Conservation (phyloP, 257 asterid genomes). For the Petunia axillaris region DNA sequence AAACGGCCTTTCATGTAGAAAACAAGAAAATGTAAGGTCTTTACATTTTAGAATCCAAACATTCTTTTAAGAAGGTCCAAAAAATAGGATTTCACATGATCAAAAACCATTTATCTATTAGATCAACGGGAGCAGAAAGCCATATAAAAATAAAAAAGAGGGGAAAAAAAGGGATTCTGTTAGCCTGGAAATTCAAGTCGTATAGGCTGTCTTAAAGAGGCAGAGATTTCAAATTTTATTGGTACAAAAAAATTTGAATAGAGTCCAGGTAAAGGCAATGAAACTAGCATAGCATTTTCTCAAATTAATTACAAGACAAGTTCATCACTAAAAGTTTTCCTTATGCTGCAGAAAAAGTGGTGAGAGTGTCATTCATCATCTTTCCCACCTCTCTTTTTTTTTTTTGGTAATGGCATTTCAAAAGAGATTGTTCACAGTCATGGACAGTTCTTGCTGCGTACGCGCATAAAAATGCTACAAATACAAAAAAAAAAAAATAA, state of each 20-base stretch:
- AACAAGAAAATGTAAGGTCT: background rate
- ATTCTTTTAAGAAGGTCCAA: no score
- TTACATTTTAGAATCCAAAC: background rate
- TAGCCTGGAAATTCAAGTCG: background rate
- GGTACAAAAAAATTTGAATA: background rate
- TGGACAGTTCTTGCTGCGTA: background rate
- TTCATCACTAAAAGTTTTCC: background rate
- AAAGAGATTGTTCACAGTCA: background rate
- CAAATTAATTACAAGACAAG: background rate
- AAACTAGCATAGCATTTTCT: background rate
- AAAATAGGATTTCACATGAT: background rate
- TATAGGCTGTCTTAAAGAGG: background rate
- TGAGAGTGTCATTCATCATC: background rate
- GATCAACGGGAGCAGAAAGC: background rate
- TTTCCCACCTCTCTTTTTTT: background rate
- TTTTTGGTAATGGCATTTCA: background rate
- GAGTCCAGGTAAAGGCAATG: background rate
- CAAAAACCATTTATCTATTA: background rate
- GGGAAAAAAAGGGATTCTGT: background rate
- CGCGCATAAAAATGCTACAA: background rate
- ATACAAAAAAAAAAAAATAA: no score
- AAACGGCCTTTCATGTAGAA: background rate
- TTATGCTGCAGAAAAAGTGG: background rate
- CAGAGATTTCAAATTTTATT: background rate
- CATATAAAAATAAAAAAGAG: no score